Percentiles rank a stretch among this genome's conserved stretches.
Evolutionary conservation across 257 asterid species (phyloP).

Genomic region (Hygrophila difformis): DNA sequence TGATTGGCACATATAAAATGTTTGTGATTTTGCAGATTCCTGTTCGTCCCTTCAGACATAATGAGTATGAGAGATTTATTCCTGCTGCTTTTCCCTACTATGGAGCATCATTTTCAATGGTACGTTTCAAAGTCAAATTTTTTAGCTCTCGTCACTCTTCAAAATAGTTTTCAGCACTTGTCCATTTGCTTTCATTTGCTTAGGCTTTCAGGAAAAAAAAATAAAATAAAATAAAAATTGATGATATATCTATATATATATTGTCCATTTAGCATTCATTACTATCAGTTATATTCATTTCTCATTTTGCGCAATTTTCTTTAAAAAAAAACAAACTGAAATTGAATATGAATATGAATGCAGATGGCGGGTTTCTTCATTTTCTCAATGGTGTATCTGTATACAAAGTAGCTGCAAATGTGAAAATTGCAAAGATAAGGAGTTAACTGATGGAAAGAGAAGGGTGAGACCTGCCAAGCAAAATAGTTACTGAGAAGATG

Average conservation of each 20-base stretch:
- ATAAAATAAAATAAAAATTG: too few relatives aligned
- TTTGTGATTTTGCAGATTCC: constrained; percentile 62
- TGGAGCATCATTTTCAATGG: constrained; percentile 84
- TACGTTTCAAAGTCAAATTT: constrained; percentile 12
- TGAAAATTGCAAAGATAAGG: too few relatives aligned
- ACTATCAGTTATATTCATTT: too few relatives aligned
- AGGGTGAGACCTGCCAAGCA: too few relatives aligned
- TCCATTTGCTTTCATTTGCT: too few relatives aligned
- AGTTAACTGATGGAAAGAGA: too few relatives aligned
- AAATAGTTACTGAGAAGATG: too few relatives aligned
- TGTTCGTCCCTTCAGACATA: constrained; percentile 88
- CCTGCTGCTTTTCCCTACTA: constrained; percentile 84
- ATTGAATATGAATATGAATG: neutral
- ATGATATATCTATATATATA: neutral
- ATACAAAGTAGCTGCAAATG: constrained; percentile 46
- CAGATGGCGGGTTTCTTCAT: constrained; percentile 77
- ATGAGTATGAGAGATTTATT: constrained; percentile 84
- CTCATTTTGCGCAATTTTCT: too few relatives aligned
- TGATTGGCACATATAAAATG: constrained; percentile 3
- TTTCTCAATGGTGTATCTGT: constrained; percentile 50
- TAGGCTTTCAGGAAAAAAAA: too few relatives aligned
- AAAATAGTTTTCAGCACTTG: too few relatives aligned
- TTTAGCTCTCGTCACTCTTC: neutral
- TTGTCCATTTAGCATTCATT: too few relatives aligned
- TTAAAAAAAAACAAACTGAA: too few relatives aligned